phyloP scores from a whole-genome alignment of 176 grass and related monocot species.

The Stipa capillata region DNA sequence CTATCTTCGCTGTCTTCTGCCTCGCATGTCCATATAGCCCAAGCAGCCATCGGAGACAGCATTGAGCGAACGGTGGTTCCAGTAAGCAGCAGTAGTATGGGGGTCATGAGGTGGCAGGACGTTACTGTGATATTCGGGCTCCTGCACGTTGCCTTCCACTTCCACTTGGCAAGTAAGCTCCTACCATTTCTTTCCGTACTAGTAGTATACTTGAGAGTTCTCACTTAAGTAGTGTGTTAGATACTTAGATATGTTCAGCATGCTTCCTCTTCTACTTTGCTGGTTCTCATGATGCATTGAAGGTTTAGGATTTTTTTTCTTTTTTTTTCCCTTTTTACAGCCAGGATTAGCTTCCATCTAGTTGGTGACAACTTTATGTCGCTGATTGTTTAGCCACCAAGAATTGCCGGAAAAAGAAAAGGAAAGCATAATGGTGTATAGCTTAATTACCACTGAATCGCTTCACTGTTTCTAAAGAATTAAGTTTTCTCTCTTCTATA shows the following conservation, averaged over 20 bases:
- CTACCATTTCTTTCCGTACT: background rate
- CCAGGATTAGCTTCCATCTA: background rate
- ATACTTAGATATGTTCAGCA: background rate
- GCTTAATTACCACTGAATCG: background rate
- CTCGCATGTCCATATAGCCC: background rate
- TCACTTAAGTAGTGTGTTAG: background rate
- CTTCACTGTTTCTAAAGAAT: background rate
- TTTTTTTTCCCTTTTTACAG: no score
- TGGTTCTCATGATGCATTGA: background rate
- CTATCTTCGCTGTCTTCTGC: background rate
- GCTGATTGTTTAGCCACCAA: background rate
- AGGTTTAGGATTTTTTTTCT: background rate
- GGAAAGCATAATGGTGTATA: background rate
- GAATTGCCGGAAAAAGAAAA: background rate
- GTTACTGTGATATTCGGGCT: background rate
- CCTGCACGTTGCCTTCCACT: slow-evolving; percentile 9
- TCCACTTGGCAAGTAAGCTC: slow-evolving; percentile 40
- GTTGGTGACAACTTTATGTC: background rate
- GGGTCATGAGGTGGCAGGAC: background rate
- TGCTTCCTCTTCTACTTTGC: background rate
- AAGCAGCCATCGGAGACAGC: background rate
- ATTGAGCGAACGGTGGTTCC: background rate
- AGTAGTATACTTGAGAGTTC: background rate
- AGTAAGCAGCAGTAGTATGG: background rate
- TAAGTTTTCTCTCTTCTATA: background rate